Evolutionary conservation across 768 basidiomycete species (phyloP).

Genomic region (Hygrophorus russula): DNA sequence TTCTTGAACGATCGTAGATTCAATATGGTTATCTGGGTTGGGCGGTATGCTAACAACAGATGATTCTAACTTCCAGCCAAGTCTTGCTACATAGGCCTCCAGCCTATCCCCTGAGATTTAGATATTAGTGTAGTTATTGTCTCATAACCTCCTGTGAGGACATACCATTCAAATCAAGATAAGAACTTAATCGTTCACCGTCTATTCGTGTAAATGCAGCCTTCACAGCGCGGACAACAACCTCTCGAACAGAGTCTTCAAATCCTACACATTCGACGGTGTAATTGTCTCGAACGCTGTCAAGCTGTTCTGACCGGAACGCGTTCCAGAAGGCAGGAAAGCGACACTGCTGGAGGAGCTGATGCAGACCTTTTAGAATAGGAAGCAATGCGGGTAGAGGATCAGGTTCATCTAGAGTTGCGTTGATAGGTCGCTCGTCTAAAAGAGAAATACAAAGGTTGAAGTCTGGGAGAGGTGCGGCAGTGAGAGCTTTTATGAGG

Average conservation of each 20-base stretch:
- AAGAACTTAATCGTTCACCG: conserved; percentile 53
- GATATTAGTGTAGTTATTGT: background rate
- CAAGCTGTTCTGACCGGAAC: conserved; percentile 61
- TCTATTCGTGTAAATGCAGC: conserved; percentile 71
- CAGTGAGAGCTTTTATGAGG: conserved; percentile 82
- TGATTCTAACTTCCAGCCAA: conserved; percentile 56
- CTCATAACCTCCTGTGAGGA: background rate
- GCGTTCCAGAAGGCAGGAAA: conserved; percentile 81
- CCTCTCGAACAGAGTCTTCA: conserved; percentile 71
- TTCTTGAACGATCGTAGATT: conserved; percentile 78
- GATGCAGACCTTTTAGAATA: conserved; percentile 52
- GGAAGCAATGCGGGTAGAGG: conserved; percentile 66
- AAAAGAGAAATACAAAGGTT: conserved; percentile 90
- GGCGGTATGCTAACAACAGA: conserved; percentile 58
- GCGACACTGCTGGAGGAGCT: conserved; percentile 70
- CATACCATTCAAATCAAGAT: conserved; percentile 57
- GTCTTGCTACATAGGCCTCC: conserved; percentile 44
- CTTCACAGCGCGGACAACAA: conserved; percentile 66
- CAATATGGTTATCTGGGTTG: conserved; percentile 83
- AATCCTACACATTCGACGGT: conserved; percentile 78
- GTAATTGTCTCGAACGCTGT: conserved; percentile 73
- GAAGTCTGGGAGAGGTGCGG: conserved; percentile 85
- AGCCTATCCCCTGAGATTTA: conserved; percentile 39
- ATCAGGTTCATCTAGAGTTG: conserved; percentile 68
- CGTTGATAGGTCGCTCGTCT: conserved; percentile 51